A percentile compares a stretch with the other conserved stretches of the same genome.
Evolutionary conservation across 192 early-diverging fungal genomes (phyloP).

Genomic region (Gaertneriomyces sp.): DNA sequence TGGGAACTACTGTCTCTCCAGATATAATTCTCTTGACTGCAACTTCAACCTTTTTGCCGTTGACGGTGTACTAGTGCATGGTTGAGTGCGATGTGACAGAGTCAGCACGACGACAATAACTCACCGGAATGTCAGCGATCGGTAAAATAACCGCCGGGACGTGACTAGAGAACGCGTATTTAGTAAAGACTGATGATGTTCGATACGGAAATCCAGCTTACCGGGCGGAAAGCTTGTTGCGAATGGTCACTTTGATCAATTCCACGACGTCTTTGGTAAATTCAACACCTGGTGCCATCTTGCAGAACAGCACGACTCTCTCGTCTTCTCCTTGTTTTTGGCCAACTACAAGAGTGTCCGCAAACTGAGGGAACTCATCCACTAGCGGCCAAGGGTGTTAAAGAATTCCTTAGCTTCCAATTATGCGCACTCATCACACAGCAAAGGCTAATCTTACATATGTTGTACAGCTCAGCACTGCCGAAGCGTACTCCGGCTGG

Average conservation of each 20-base stretch:
- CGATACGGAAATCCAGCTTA: conserved; percentile 4
- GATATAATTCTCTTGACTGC: conserved; percentile 85
- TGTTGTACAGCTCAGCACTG: conserved; percentile 91
- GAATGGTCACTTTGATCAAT: conserved; percentile 72
- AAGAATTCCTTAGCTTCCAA: background rate
- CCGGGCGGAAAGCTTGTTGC: conserved; percentile 78
- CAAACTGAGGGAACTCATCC: conserved; percentile 72
- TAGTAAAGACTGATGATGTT: background rate
- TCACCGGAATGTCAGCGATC: conserved; percentile 78
- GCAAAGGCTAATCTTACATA: conserved; percentile 30
- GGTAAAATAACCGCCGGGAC: conserved; percentile 83
- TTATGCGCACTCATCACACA: no score
- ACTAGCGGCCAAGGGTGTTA: conserved; percentile 32
- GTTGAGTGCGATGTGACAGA: background rate
- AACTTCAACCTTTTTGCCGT: conserved; percentile 97
- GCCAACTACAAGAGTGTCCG: conserved; percentile 80
- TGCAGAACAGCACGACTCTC: conserved; percentile 86
- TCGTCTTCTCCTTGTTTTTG: conserved; percentile 84
- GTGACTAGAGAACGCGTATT: conserved; percentile 46
- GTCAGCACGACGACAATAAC: conserved; percentile 7
- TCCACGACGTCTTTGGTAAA: conserved; percentile 63
- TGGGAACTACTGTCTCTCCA: conserved; percentile 74
- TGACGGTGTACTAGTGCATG: conserved; percentile 72
- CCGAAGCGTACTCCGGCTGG: conserved; percentile 92
- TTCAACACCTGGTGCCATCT: conserved; percentile 62